Evolutionary conservation across 352 stramenopile genomes (phyloP).

Genomic region (Phytopythium montanum): DNA sequence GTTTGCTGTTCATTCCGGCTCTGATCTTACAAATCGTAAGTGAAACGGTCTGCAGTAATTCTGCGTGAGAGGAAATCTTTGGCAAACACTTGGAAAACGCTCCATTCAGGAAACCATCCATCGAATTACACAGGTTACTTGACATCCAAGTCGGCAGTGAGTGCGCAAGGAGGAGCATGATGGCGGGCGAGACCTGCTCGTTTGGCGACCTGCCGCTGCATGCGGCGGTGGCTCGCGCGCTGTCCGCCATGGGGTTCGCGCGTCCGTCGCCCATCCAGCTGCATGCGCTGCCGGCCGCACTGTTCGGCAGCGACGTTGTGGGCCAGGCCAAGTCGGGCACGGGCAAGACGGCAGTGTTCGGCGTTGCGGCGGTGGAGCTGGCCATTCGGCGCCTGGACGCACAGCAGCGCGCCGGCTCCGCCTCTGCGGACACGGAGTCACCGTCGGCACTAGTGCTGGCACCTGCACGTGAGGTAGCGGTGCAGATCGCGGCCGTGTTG

Average conservation of each 20-base stretch:
- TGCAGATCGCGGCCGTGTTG: conserved; percentile 72
- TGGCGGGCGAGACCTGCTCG: conserved; percentile 18
- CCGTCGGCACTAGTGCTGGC: conserved; percentile 63
- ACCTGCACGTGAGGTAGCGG: conserved; percentile 71
- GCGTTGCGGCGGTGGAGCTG: conserved; percentile 57
- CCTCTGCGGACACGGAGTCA: conserved; percentile 5
- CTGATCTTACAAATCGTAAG: too few relatives aligned
- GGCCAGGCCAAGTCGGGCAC: conserved; percentile 82
- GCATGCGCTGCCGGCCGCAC: conserved; percentile 56
- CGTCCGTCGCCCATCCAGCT: conserved; percentile 68
- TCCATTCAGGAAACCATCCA: too few relatives aligned
- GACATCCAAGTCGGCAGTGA: background rate
- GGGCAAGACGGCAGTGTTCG: conserved; percentile 81
- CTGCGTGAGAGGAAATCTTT: too few relatives aligned
- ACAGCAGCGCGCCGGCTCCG: background rate
- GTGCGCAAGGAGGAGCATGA: background rate
- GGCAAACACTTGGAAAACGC: too few relatives aligned
- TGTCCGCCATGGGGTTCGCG: conserved; percentile 52
- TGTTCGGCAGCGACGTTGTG: conserved; percentile 81
- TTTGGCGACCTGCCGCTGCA: conserved; percentile 67
- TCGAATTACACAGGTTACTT: background rate
- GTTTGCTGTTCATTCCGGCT: too few relatives aligned
- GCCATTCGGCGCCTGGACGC: conserved; percentile 31
- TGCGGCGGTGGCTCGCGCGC: conserved; percentile 38
- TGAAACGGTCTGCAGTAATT: too few relatives aligned